Percentiles rank a stretch among this genome's conserved stretches.
These are phyloP conservation scores for Dioscorea zingiberensis DNA, from an alignment of 106 monocot species.

Conservation along the genomic window DNA sequence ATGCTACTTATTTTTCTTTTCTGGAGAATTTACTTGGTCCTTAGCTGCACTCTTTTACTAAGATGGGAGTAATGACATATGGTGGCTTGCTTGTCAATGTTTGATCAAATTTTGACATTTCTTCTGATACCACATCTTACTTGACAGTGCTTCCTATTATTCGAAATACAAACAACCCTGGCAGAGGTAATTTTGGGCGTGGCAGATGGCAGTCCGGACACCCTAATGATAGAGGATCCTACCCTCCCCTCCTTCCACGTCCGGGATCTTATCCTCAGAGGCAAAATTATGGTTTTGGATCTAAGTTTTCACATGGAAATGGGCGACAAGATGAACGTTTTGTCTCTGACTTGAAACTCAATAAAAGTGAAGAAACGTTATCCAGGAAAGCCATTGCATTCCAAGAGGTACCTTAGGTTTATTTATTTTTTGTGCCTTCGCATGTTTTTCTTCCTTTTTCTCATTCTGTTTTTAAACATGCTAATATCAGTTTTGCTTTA, in stretches of 20 bases:
- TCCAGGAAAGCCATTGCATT: slow-evolving; percentile 78
- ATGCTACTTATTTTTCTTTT: too few species aligned
- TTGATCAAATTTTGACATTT: neutral
- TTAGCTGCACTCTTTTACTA: too few species aligned
- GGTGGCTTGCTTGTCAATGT: too few species aligned
- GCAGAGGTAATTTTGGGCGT: slow-evolving; percentile 68
- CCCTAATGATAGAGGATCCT: slow-evolving; percentile 49
- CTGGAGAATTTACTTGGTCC: too few species aligned
- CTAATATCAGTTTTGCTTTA: neutral
- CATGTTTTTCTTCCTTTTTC: neutral
- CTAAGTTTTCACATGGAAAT: slow-evolving; percentile 66
- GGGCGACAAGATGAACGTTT: slow-evolving; percentile 83
- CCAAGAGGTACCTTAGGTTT: slow-evolving; percentile 59
- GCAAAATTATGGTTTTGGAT: slow-evolving; percentile 66
- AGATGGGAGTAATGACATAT: too few species aligned
- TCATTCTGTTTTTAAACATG: slow-evolving; percentile 2
- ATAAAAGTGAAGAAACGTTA: slow-evolving; percentile 95
- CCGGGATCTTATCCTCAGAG: slow-evolving; percentile 69
- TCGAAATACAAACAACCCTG: slow-evolving; percentile 43
- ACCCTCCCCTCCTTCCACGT: slow-evolving; percentile 72
- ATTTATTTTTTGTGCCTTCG: neutral
- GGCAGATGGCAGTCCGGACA: slow-evolving; percentile 57
- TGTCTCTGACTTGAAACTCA: slow-evolving; percentile 88
- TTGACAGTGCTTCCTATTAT: slow-evolving; percentile 57
- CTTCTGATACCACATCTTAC: neutral